Base-by-base conservation (phyloP, 163 green algal genomes). In the Scenedesmus sp. region DNA sequence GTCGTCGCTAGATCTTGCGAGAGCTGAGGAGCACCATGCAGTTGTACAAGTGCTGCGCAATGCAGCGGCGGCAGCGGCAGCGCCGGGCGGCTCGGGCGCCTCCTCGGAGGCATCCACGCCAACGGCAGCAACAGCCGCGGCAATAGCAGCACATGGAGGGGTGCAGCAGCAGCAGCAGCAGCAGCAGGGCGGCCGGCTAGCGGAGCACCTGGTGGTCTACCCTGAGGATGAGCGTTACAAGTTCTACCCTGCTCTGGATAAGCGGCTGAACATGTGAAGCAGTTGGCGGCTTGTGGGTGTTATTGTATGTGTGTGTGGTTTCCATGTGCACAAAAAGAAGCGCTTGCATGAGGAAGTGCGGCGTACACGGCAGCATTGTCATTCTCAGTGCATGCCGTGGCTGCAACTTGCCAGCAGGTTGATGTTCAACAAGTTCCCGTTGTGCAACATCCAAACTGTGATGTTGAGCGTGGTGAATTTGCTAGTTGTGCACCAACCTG, bases 221-320 rank as follows among this genome's bases (percentile, higher is more conserved):
- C 80, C 80, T 44, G 80, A 86, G 43, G 43, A 86, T n/a, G 80
- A 86, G 80, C n/a, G 42, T 30, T 86, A 65, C 46, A 56, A 59
- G 80, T 86, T 65, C 70, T 86, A 86, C 42, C 80, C 80, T 44
- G 37, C 1, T 30, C 0, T 82, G 30, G 65, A 76, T 30, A 76
- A 76, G 65, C 65, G 65, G 30, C 30, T 76, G 26, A 76, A 76
- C 65, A 76, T 76, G 65, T 76, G 30, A 76, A 37, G 16, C 30
- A 76, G 65, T 30, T 73, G 15, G n/a, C 53, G 10, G 9, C 13
- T 24, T 4, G 53, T 16, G 15, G 53, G 13, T 65, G 53, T 35
- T 73, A 3, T 3, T 18, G 24, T 24, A 68, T 13, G 15, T 30
- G 18, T 26, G 9, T 3, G 9, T 68, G n/a, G n/a, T n/a, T n/a